Evolutionary conservation across 352 stramenopile species (phyloP), one percentile per base, ranked within the genome.

Genomic region (Pythium vanterpoolii): DNA sequence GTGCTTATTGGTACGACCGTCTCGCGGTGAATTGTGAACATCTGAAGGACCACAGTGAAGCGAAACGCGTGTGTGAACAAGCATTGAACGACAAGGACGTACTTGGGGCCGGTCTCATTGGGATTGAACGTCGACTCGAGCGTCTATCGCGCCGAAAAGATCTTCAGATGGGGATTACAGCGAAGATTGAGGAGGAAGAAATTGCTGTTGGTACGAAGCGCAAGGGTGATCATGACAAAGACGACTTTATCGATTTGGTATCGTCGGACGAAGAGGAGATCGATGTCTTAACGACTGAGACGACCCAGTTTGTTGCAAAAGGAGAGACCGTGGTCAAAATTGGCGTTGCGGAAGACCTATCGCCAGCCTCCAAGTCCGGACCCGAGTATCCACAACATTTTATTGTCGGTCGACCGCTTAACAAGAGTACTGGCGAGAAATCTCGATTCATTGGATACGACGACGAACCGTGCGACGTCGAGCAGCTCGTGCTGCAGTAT

Each of bases 381-480:
- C 55, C n/a, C n/a, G n/a, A 66, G 10, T 91, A 86, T 26, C 53
- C 40, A 4, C 56, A 76, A 34, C 68, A 72, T 8, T 71, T 77
- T 38, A 89, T 95, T 26, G 57, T 90, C 1, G 85, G 81, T 3
- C 70, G 85, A 40, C 85, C 85, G 19, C 63, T 93, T 16, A 95
- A 93, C 67, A 82, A 83, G 8, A 68, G 76, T 56, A 90, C 69
- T 7, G 83, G 82, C 1, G 75, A 90, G 43, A 95, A 95, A 38
- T 95, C 84, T 16, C 73, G 85, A 1, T 96, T 96, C 33, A 80
- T 96, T 28, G 87, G 87, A 10, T 96, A 91, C 58, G 87, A 93
- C 27, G 85, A 95, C 47, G 84, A 91, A 36, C 79, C 79, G 7
- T 95, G 85, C 38, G 87, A 74, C 5, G 88, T 96, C 5, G 88